Evolutionary conservation across 305 asterid species (phyloP).

Genomic region (Coffea humblotiana): DNA sequence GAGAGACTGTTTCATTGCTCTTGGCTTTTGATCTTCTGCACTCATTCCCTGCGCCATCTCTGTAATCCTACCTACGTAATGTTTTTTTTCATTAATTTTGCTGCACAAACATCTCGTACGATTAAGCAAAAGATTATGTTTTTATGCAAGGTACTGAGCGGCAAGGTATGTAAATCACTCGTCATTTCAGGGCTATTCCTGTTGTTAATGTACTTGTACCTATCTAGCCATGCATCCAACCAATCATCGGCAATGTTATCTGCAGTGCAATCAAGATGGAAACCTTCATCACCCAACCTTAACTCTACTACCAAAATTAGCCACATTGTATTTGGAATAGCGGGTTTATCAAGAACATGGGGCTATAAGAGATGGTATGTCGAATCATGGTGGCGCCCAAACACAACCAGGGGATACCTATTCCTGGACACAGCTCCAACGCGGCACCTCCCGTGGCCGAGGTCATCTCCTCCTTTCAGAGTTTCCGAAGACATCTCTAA

Average conservation of each 20-base stretch:
- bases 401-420: constrained; percentile 39
- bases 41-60: neutral
- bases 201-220: constrained; percentile 13
- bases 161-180: constrained; percentile 23
- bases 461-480: constrained; percentile 37
- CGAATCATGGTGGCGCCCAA: constrained; percentile 52
- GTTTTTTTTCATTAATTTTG: neutral
- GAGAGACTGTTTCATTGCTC: neutral
- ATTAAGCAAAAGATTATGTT: neutral
- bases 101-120: neutral
- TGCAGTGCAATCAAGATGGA: constrained; percentile 11
- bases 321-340: constrained; percentile 45
- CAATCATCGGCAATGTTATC: constrained; percentile 16
- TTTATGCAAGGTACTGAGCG: neutral
- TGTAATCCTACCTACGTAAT: neutral
- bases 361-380: constrained; percentile 28
- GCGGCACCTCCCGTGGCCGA: constrained; percentile 42
- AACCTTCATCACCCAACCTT: neutral
- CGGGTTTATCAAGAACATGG: constrained; percentile 46
- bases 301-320: constrained; percentile 29
- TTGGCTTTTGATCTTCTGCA: neutral
- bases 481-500: constrained; percentile 39
- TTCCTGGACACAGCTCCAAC: constrained; percentile 40
- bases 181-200: constrained; percentile 19
- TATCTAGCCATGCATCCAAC: constrained; percentile 32